phyloP scores from a whole-genome alignment of 257 asterid genomes.

The Gynochthodes officinalis region DNA sequence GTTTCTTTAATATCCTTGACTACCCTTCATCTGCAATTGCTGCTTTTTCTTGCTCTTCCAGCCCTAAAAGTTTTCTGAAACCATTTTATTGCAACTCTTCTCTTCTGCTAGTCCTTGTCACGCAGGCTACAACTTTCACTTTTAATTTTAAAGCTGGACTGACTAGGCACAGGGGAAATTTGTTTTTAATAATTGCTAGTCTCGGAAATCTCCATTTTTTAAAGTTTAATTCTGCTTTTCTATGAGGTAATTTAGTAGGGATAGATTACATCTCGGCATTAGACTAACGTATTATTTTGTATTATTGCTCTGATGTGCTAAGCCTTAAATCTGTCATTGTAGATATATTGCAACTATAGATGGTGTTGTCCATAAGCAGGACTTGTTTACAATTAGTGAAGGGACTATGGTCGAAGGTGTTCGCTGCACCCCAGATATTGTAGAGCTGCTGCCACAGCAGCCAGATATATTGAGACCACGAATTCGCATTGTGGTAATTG shows the following conservation, averaged over 20 bases:
- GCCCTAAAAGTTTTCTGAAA: neutral
- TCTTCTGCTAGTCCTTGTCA: neutral
- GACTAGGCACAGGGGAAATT: neutral
- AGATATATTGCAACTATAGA: slow-evolving; percentile 87
- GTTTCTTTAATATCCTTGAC: slow-evolving; percentile 19
- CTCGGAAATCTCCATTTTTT: neutral
- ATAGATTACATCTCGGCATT: neutral
- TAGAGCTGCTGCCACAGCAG: slow-evolving; percentile 79
- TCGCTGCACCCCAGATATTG: slow-evolving; percentile 78
- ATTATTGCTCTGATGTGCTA: slow-evolving; percentile 12
- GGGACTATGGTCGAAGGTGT: slow-evolving; percentile 85
- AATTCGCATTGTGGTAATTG: slow-evolving; percentile 82
- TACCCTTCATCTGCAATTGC: slow-evolving; percentile 2
- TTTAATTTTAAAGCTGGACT: neutral
- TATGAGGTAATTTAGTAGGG: neutral
- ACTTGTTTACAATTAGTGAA: slow-evolving; percentile 71
- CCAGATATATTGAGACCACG: slow-evolving; percentile 77
- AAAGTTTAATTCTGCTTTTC: slow-evolving; percentile 10
- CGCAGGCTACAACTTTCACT: neutral
- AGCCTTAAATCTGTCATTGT: slow-evolving; percentile 24
- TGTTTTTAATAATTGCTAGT: neutral
- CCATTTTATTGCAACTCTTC: neutral
- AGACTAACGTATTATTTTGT: slow-evolving; percentile 2
- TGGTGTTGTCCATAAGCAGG: slow-evolving; percentile 61
- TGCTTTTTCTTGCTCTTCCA: slow-evolving; percentile 9